Percentiles rank a stretch among this genome's conserved stretches.
Conservation (phyloP, 2,329 filamentous ascomycete species). For the Diaporthe vaccinii region DNA sequence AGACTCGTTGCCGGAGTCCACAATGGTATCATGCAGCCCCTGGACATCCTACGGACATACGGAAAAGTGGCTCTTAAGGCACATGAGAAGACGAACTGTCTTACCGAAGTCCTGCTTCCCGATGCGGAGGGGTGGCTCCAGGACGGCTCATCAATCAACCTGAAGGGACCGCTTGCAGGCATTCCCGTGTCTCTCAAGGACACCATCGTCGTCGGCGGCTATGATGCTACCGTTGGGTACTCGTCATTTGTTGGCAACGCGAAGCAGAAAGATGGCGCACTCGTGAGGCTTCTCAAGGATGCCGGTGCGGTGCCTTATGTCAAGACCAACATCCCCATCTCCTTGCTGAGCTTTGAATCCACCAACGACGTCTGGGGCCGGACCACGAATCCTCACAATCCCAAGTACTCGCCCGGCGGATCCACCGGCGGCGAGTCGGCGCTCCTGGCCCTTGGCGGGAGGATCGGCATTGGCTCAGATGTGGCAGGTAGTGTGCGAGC, state of each 20-base stretch:
- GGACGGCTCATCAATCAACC: constrained; percentile 69
- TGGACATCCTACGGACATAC: constrained; percentile 86
- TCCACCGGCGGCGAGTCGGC: constrained; percentile 90
- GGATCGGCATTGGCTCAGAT: constrained; percentile 92
- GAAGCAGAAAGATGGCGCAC: constrained; percentile 74
- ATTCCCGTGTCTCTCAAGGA: constrained; percentile 91
- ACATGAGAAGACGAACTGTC: constrained; percentile 88
- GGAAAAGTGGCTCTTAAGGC: constrained; percentile 88
- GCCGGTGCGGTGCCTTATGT: constrained; percentile 91
- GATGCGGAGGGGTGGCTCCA: constrained; percentile 81
- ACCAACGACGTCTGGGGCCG: constrained; percentile 85
- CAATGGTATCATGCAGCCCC: constrained; percentile 72
- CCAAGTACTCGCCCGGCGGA: constrained; percentile 88
- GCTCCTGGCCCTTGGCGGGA: constrained; percentile 83
- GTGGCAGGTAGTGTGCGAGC: constrained; percentile 90
- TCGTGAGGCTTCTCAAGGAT: constrained; percentile 84
- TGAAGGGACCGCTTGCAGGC: constrained; percentile 86
- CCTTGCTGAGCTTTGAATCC: constrained; percentile 88
- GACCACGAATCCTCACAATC: constrained; percentile 85
- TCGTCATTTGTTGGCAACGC: constrained; percentile 79
- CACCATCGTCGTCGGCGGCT: constrained; percentile 83
- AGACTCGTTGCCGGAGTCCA: constrained; percentile 85
- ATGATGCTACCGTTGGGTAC: constrained; percentile 86
- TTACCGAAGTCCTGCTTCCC: constrained; percentile 87
- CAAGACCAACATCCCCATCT: constrained; percentile 92